phyloP scores from a whole-genome alignment of 2,329 filamentous ascomycete genomes.

The Nothomitra cinnamomea region DNA sequence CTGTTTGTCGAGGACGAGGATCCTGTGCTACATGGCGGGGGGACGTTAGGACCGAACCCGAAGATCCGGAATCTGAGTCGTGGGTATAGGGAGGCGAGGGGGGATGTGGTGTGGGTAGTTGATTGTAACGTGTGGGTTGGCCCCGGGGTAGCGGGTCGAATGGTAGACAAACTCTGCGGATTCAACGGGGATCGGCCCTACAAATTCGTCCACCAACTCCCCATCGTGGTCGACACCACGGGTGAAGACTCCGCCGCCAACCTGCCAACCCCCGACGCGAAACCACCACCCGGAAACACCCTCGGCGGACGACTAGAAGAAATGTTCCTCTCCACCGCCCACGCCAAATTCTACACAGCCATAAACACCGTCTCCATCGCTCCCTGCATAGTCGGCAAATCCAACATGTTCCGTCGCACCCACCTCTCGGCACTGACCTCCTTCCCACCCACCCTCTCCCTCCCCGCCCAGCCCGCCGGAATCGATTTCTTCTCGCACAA shows the following conservation, averaged over 20 bases:
- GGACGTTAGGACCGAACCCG: constrained; percentile 76
- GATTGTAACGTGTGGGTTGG: constrained; percentile 95
- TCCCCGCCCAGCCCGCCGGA: constrained; percentile 32
- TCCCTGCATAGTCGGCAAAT: constrained; percentile 90
- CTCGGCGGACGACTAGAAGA: constrained; percentile 78
- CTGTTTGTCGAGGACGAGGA: constrained; percentile 75
- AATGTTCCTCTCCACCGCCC: constrained; percentile 80
- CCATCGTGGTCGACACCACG: constrained; percentile 59
- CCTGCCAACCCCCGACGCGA: background rate
- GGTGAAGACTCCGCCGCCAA: constrained; percentile 8
- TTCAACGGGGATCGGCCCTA: constrained; percentile 35
- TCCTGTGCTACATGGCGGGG: constrained; percentile 42
- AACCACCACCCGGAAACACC: background rate
- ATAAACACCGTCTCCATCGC: constrained; percentile 88
- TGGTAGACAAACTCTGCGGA: constrained; percentile 78
- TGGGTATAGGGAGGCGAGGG: constrained; percentile 74
- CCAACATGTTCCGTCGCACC: constrained; percentile 92
- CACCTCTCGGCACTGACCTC: constrained; percentile 62
- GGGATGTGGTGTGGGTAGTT: constrained; percentile 82
- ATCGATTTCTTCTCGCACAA: constrained; percentile 90
- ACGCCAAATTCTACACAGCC: constrained; percentile 94
- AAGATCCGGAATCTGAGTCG: constrained; percentile 95
- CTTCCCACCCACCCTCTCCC: constrained; percentile 24
- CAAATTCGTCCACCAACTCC: constrained; percentile 92
- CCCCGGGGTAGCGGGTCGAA: constrained; percentile 59